These are phyloP conservation scores for Brassica hybrid DNA, from an alignment of 441 rosid genomes.

Conservation along the genomic window DNA sequence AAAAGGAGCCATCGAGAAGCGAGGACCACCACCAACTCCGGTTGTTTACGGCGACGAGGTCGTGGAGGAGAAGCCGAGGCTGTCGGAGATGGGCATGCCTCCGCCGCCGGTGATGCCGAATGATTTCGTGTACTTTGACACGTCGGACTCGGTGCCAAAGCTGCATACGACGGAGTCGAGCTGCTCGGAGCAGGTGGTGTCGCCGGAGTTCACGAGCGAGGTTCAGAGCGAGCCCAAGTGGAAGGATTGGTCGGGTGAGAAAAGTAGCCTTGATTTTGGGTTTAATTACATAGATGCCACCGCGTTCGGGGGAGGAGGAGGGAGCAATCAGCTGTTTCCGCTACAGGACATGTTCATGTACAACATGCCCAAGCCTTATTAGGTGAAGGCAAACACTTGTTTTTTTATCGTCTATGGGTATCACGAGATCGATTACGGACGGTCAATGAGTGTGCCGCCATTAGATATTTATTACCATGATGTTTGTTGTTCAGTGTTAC, in stretches of 20 bases:
- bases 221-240: conserved; percentile 83
- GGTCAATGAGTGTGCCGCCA: conserved; percentile 62
- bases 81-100: conserved; percentile 30
- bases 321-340: conserved; percentile 66
- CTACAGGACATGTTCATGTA: conserved; percentile 86
- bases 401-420: conserved; percentile 34
- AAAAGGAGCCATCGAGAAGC: conserved; percentile 69
- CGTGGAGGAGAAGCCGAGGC: conserved; percentile 57
- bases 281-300: conserved; percentile 61
- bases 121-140: conserved; percentile 57
- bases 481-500: conserved; percentile 26
- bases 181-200: conserved; percentile 90
- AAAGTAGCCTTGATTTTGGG: conserved; percentile 48
- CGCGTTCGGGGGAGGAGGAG: conserved; percentile 49
- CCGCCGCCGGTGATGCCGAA: conserved; percentile 40
- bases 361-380: conserved; percentile 68
- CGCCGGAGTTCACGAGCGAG: conserved; percentile 86
- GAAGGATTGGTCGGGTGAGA: conserved; percentile 58
- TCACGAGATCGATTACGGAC: conserved; percentile 57
- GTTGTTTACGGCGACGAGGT: conserved; percentile 33
- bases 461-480: neutral
- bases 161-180: conserved; percentile 91
- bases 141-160: conserved; percentile 86
- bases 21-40: conserved; percentile 39
- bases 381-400: conserved; percentile 15